Base-by-base conservation (phyloP, 2,329 filamentous ascomycete genomes). In the Allantophomopsis cytisporea region DNA sequence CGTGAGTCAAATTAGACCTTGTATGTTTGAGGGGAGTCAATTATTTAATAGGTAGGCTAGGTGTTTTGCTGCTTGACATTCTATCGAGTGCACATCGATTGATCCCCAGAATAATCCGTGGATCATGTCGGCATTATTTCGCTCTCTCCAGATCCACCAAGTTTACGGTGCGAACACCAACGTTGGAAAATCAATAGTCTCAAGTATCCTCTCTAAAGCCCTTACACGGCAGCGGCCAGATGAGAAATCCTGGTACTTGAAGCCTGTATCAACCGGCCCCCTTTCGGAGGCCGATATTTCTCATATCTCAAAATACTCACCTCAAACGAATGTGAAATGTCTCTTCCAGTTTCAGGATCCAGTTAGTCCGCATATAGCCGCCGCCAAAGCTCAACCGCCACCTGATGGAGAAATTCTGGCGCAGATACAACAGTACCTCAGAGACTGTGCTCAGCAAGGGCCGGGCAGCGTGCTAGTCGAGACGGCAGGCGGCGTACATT, bases 111-210 rank as follows among this genome's bases (percentile, higher is more conserved):
- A 10, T 12, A 5, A 12, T 8, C 11, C 23, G 23, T 10, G 3
- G n/a, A n/a, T n/a, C n/a, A 28, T 28, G 23, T 28, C 23, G 23
- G 23, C 23, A 28, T 28, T 53, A 5, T 45, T 40, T 41, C 75
- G 78, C 43, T 73, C 71, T 7, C 64, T 88, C 39, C 73, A 76
- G 44, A 67, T 75, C 11, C 73, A 83, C 49, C 84, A 91, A 58
- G 65, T 93, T 31, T 93, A 83, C 51, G 85, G 85, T 20, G 82
- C 85, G 36, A 91, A 89, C 51, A 91, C 85, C 0, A 76, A 83
- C 47, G 83, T 91, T 18, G 85, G 85, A 46, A 93, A 93, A 64
- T 93, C 85, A 0, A 73, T 93, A 23, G 71, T 87, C 42, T 80
- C 81, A 2, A 86, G 83, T 0, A 59, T 86, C 11, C 64, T 93